Base-by-base conservation (phyloP, 768 basidiomycete species). In the Suillus paluster region DNA sequence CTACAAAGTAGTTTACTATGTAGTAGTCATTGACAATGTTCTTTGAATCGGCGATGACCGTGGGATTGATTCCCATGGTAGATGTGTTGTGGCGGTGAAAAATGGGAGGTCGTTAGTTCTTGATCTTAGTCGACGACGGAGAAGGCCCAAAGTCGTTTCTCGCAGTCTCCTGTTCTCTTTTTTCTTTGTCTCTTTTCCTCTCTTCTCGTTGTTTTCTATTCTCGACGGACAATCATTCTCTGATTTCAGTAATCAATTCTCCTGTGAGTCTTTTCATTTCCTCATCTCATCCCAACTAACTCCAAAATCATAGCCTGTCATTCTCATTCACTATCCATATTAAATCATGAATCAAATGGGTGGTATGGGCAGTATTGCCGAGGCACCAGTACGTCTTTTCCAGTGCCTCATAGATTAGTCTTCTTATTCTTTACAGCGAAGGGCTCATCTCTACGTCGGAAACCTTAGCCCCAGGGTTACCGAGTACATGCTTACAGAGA, bases 401-500 rank as follows among this genome's bases (percentile, higher is more conserved):
- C 9, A 5, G 12, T 27, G 33, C 33, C n/a, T 30, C 36, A 5
- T 19, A 4, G 15, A 39, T 36, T n/a, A n/a, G 60, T 60, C 27
- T 59, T 65, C 67, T 67, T 60, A 57, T 49, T 46, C 63, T 60
- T 67, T 59, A 56, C 77, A 93, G 91, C 85, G 92, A 77, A 86
- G 95, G 69, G 96, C 97, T 68, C 97, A 99, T 82, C 90, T 99
- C 70, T 99, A 99, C 77, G 94, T 99, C 77, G 97, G 97, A 65
- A 99, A 99, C 79, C 83, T 99, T 75, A 95, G 92, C 72, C 95
- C 97, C 66, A 87, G 97, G 49, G 97, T 99, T 57, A 99, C 96
- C 58, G 97, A 99, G 81, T 97, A 95, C 81, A 99, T 99, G 93
- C 89, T 99, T 73, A 95, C 94, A 48, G 97, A 99, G 78, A 96